phyloP scores from a whole-genome alignment of 1,284 basidiomycete species.

The Caloboletus firmus region DNA sequence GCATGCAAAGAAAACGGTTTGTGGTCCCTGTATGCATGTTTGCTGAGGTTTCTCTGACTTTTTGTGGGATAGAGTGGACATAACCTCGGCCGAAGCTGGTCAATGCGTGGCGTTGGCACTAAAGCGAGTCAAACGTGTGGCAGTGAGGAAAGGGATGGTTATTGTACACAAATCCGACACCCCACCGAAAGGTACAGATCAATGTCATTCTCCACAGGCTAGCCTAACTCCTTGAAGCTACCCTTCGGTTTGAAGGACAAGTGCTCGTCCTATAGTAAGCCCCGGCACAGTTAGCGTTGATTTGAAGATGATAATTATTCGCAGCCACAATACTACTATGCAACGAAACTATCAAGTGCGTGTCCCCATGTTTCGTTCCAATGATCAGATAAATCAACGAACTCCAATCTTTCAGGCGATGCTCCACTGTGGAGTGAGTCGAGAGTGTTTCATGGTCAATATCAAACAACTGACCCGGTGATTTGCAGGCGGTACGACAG shows the following conservation, averaged over 20 bases:
- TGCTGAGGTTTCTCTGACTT: constrained; percentile 3
- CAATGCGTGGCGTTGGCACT: constrained; percentile 94
- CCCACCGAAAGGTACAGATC: constrained; percentile 64
- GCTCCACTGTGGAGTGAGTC: constrained; percentile 78
- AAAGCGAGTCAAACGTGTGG: constrained; percentile 82
- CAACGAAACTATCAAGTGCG: constrained; percentile 85
- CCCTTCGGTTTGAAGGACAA: constrained; percentile 80
- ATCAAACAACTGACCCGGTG: constrained; percentile 1
- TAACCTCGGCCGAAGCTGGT: constrained; percentile 86
- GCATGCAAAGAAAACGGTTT: constrained; percentile 91
- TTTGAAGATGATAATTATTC: constrained; percentile 23
- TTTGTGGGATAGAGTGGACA: constrained; percentile 60
- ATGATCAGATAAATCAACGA: neutral
- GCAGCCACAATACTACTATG: constrained; percentile 87
- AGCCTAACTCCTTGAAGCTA: constrained; percentile 46
- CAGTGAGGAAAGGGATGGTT: constrained; percentile 94
- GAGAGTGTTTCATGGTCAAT: neutral
- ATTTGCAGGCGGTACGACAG: constrained; percentile 73
- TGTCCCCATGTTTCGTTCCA: neutral
- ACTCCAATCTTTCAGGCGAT: constrained; percentile 56
- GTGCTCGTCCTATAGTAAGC: constrained; percentile 80
- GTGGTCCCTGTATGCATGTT: constrained; percentile 12
- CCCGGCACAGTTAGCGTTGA: neutral
- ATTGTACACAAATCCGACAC: constrained; percentile 78
- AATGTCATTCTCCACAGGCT: neutral